These are phyloP conservation scores for Cladosporium sp. DNA, from an alignment of 2,329 filamentous ascomycete species.

Conservation along the genomic window DNA sequence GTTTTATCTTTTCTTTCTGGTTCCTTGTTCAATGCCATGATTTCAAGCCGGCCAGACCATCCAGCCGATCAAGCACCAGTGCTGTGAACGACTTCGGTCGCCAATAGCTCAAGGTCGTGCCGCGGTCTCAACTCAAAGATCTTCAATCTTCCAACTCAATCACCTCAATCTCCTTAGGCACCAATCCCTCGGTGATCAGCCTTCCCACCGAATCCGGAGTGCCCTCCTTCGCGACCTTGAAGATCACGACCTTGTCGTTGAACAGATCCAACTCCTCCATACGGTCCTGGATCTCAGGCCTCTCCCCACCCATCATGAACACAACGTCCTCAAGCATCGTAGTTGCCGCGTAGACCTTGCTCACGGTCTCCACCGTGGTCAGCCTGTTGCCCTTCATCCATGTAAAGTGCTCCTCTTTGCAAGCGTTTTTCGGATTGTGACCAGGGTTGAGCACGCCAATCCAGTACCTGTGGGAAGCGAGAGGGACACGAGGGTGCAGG, in stretches of 20 bases:
- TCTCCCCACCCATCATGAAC: slow-evolving; percentile 28
- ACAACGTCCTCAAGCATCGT: slow-evolving; percentile 27
- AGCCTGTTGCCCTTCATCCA: slow-evolving; percentile 37
- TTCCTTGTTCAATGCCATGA: background rate
- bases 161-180: slow-evolving; percentile 17
- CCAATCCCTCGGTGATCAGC: slow-evolving; percentile 24
- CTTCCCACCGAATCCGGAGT: slow-evolving; percentile 19
- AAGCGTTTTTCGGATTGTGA: background rate
- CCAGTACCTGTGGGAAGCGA: slow-evolving; percentile 35
- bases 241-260: slow-evolving; percentile 33
- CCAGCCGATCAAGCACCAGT: background rate
- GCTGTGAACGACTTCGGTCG: background rate
- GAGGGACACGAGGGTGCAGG: slow-evolving; percentile 15
- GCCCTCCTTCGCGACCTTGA: slow-evolving; percentile 27
- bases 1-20: background rate
- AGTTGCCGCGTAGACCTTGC: slow-evolving; percentile 27
- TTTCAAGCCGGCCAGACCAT: background rate
- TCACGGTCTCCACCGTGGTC: slow-evolving; percentile 37
- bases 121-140: background rate
- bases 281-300: slow-evolving; percentile 23
- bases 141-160: slow-evolving; percentile 23
- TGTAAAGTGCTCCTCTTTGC: slow-evolving; percentile 29
- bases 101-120: background rate
- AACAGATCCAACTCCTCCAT: slow-evolving; percentile 36
- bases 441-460: slow-evolving; percentile 32